Base-by-base conservation (phyloP, 345 rosid genomes). In the Citrus maxima region DNA sequence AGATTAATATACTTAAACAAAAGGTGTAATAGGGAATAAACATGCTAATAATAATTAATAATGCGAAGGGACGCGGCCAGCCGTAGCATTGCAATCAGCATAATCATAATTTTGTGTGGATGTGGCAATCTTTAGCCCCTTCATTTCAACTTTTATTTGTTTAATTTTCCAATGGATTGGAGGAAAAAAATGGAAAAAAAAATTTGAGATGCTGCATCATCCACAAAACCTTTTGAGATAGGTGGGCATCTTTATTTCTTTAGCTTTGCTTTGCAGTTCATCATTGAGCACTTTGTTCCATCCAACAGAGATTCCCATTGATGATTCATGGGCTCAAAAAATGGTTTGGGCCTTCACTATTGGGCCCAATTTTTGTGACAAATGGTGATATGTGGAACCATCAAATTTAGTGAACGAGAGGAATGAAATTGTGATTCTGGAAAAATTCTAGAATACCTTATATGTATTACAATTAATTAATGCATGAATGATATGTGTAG, bases 221-320 rank as follows among this genome's bases (percentile, higher is more conserved):
- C 80, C 35, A 80, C 24, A 78, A 34, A 63, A 25, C 78, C 37
- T 85, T 78, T 76, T 72, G 42, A 35, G 46, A 46, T 0, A 34
- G 74, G 84, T 75, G 90, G 84, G 87, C 83, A 85, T 84, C 87
- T 82, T 46, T 13, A 46, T 46, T 46, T 46, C 51, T 46, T 19
- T 65, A 8, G 69, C 69, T 35, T 79, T 77, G 77, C 34, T 32
- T 32, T 32, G 34, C 78, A 34, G 61, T 71, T 49, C 85, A 81
- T 80, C 74, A 70, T 82, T 73, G 46, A 73, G 77, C 81, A 78
- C 78, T 73, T 37, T 75, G 55, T 1, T 79, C 71, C 21, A 76
- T 58, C 81, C 79, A 28, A 37, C 67, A 49, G 13, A 73, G 87
- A 84, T 84, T 84, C 89, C 78, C 80, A 70, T 67, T 61, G 64